Conservation (phyloP, 2,329 filamentous ascomycete species). For the Cladosporium sp. region DNA sequence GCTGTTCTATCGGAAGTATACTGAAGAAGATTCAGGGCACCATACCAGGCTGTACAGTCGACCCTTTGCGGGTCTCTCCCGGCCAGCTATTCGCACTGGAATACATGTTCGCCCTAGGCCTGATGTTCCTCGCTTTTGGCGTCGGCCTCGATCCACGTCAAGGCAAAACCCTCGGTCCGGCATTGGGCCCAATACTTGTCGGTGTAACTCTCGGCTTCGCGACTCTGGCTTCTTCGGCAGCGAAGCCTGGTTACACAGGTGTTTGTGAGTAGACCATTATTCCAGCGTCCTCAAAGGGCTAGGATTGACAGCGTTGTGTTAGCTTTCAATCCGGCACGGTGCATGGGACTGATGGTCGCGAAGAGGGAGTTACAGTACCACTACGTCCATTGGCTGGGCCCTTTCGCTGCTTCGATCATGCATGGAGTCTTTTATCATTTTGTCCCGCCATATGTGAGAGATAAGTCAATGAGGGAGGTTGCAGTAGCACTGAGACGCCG, state of each 20-base stretch:
- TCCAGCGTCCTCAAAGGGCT: not conserved
- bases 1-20: too few relatives aligned
- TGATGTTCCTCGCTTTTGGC: slow-evolving; percentile 55
- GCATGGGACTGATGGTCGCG: slow-evolving; percentile 41
- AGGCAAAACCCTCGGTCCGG: slow-evolving; percentile 51
- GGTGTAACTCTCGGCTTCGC: slow-evolving; percentile 40
- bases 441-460: slow-evolving; percentile 27
- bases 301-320: not conserved
- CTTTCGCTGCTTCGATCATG: slow-evolving; percentile 37
- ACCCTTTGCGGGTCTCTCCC: slow-evolving; percentile 23
- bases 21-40: slow-evolving; percentile 14
- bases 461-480: slow-evolving; percentile 18
- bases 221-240: slow-evolving; percentile 34
- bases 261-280: slow-evolving; percentile 25
- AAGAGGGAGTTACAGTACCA: slow-evolving; percentile 38
- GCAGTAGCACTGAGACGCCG: not conserved
- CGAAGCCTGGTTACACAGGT: slow-evolving; percentile 39
- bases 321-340: slow-evolving; percentile 41
- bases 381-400: slow-evolving; percentile 40
- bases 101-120: slow-evolving; percentile 48
- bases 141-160: slow-evolving; percentile 58
- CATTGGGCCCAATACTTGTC: slow-evolving; percentile 53
- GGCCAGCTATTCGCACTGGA: slow-evolving; percentile 49
- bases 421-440: slow-evolving; percentile 38
- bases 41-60: slow-evolving; percentile 29